These are phyloP conservation scores for Boletus vermiculosoides DNA, from an alignment of 768 basidiomycete genomes.

Conservation along the genomic window DNA sequence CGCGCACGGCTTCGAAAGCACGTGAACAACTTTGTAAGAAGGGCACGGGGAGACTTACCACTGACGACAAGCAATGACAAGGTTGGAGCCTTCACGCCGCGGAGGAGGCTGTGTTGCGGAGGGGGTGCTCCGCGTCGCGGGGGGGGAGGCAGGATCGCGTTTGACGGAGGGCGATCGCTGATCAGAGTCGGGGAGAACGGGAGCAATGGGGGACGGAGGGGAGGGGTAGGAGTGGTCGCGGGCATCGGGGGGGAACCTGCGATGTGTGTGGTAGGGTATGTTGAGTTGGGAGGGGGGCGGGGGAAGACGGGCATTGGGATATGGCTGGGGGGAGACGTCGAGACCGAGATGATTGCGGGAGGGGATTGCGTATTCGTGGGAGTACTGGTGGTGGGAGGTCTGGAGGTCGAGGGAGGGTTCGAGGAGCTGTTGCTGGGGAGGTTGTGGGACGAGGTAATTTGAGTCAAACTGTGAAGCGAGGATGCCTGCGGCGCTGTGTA, in stretches of 20 bases:
- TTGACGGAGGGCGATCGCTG: conserved; percentile 37
- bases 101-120: conserved; percentile 28
- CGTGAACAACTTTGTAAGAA: conserved; percentile 30
- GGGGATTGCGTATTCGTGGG: conserved; percentile 41
- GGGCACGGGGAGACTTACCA: conserved; percentile 53
- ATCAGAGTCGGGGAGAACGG: conserved; percentile 22
- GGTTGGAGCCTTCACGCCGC: conserved; percentile 60
- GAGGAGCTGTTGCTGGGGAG: conserved; percentile 41
- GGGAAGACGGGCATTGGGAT: conserved; percentile 43
- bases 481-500: conserved; percentile 47
- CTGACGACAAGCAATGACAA: conserved; percentile 82
- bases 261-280: conserved; percentile 26
- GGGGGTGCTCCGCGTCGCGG: conserved; percentile 25
- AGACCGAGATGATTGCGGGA: conserved; percentile 48
- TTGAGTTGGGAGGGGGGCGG: conserved; percentile 29
- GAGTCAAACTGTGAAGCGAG: conserved; percentile 55
- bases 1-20: conserved; percentile 64
- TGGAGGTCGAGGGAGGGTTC: conserved; percentile 45
- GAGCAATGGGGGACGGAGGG: conserved; percentile 26
- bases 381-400: conserved; percentile 36
- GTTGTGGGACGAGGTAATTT: conserved; percentile 30
- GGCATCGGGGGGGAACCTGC: conserved; percentile 36
- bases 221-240: conserved; percentile 39
- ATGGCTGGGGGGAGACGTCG: conserved; percentile 42
- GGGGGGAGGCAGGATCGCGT: conserved; percentile 46